Conservation (phyloP, 768 basidiomycete genomes). For the Rhizopogon rudus region DNA sequence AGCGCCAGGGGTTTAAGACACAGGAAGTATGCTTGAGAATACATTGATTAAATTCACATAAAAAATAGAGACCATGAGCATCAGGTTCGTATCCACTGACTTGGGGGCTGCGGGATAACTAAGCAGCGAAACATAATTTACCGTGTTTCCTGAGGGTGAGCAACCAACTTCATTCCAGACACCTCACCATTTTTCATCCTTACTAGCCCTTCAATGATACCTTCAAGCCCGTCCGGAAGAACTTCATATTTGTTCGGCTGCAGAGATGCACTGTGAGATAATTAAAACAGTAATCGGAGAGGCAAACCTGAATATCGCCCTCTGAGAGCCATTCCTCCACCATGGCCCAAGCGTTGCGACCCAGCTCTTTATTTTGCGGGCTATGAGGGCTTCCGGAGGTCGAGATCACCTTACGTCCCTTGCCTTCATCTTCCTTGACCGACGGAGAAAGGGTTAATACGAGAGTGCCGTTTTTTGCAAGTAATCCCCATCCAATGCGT, state of each 20-base stretch:
- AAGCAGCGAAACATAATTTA: conserved; percentile 5
- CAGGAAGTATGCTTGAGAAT: no score
- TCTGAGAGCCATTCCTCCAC: conserved; percentile 21
- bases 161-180: conserved; percentile 40
- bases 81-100: no score
- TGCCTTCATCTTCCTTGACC: conserved; percentile 19
- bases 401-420: conserved; percentile 12
- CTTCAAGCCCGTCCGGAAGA: conserved; percentile 34
- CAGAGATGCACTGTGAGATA: conserved; percentile 1
- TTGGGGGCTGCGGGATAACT: no score
- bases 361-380: conserved; percentile 12
- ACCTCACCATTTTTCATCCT: conserved; percentile 31
- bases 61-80: no score
- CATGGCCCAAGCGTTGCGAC: conserved; percentile 13
- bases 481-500: conserved; percentile 22
- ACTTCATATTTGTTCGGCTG: conserved; percentile 38
- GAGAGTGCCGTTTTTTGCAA: conserved; percentile 31
- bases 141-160: conserved; percentile 34
- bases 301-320: conserved; percentile 20
- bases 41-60: no score
- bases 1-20: no score
- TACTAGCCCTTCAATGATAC: conserved; percentile 31
- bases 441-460: conserved; percentile 18
- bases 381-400: conserved; percentile 21
- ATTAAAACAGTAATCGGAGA: not conserved